phyloP scores from a whole-genome alignment of 2,329 filamentous ascomycete genomes.

The Aspergillus spinulosporus region DNA sequence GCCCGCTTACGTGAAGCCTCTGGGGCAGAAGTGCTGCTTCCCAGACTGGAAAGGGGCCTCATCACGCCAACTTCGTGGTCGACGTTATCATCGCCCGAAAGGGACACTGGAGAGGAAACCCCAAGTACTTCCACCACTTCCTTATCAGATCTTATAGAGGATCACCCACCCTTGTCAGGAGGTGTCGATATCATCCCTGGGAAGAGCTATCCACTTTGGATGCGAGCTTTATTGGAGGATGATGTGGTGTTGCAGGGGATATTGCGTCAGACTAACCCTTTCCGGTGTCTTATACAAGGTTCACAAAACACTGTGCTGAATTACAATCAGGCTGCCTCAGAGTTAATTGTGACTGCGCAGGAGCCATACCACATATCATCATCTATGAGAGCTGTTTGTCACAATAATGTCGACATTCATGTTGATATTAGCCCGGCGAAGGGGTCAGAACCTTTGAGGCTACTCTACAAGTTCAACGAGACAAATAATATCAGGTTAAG shows the following conservation, averaged over 20 bases:
- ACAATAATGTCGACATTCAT: slow-evolving; percentile 14
- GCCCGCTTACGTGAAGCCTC: slow-evolving; percentile 71
- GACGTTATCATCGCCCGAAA: slow-evolving; percentile 61
- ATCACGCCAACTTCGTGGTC: slow-evolving; percentile 53
- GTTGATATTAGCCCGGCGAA: slow-evolving; percentile 13
- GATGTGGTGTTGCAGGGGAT: slow-evolving; percentile 9
- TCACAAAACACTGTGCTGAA: slow-evolving; percentile 4
- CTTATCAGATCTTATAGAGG: slow-evolving; percentile 13
- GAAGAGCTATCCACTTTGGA: slow-evolving; percentile 12
- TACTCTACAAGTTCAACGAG: slow-evolving; percentile 85
- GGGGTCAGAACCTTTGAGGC: slow-evolving; percentile 58
- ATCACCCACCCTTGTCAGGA: slow-evolving; percentile 2
- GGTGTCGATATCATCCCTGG: not conserved
- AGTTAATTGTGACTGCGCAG: slow-evolving; percentile 5
- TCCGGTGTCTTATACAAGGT: slow-evolving; percentile 10
- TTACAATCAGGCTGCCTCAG: slow-evolving; percentile 8
- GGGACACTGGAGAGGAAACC: slow-evolving; percentile 12
- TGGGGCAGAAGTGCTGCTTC: slow-evolving; percentile 56
- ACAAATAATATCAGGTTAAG: slow-evolving; percentile 85
- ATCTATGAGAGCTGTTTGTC: slow-evolving; percentile 9
- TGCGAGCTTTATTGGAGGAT: slow-evolving; percentile 15
- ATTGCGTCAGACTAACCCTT: slow-evolving; percentile 16
- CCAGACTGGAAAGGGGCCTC: slow-evolving; percentile 42
- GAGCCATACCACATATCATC: not conserved
- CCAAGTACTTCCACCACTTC: slow-evolving; percentile 14